Evolutionary conservation across 2,329 filamentous ascomycete genomes (phyloP).

Genomic region (Arthroderma uncinatum): DNA sequence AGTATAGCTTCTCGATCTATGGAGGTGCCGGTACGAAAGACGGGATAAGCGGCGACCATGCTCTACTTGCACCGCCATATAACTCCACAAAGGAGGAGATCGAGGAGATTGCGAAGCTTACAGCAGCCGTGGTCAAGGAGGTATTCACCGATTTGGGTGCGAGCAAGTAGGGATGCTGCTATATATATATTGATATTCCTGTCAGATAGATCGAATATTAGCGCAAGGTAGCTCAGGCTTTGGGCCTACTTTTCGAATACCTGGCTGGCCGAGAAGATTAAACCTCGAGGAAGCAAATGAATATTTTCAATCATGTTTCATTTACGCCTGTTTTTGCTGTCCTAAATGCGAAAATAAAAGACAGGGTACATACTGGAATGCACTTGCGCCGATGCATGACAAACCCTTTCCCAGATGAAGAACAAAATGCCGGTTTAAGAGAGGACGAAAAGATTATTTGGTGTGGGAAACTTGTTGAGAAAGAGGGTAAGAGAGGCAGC

Average conservation of each 20-base stretch:
- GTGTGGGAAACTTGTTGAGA: neutral
- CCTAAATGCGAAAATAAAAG: neutral
- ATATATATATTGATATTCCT: too few relatives aligned
- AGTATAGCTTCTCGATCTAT: constrained; percentile 49
- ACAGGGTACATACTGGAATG: neutral
- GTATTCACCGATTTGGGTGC: constrained; percentile 33
- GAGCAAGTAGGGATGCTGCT: too few relatives aligned
- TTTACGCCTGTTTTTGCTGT: neutral
- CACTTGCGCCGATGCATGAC: neutral
- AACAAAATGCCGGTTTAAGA: neutral
- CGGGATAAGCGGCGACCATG: constrained; percentile 52
- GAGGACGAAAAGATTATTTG: neutral
- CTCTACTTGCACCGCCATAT: constrained; percentile 54
- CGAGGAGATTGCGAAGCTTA: constrained; percentile 42
- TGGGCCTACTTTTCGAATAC: too few relatives aligned
- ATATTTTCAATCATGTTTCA: neutral
- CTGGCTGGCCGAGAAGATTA: too few relatives aligned
- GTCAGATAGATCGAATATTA: too few relatives aligned
- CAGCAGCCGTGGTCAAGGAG: constrained; percentile 43
- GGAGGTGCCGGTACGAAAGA: constrained; percentile 53
- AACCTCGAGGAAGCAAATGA: neutral
- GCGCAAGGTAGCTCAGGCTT: too few relatives aligned
- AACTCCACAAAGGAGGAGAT: constrained; percentile 45
- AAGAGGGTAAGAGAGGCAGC: neutral
- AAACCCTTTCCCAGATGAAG: neutral